These are phyloP conservation scores for Pythium monospermum DNA, from an alignment of 352 stramenopile species.

Conservation along the genomic window DNA sequence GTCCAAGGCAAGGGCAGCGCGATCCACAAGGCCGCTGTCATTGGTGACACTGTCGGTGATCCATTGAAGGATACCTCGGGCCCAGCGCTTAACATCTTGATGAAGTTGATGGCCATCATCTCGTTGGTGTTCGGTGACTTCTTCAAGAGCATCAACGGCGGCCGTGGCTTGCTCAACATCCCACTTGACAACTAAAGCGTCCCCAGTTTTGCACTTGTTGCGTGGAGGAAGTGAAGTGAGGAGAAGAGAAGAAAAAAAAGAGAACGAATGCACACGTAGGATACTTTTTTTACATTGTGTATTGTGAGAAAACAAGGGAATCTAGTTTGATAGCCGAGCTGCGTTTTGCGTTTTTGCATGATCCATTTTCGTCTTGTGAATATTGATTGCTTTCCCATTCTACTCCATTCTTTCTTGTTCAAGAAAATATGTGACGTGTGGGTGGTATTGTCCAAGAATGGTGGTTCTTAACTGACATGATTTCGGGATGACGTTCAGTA, in stretches of 20 bases:
- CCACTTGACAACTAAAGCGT: conserved; percentile 29
- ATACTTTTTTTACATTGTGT: background rate
- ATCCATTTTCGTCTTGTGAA: too few species aligned
- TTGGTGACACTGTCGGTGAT: conserved; percentile 96
- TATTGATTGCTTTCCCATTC: too few species aligned
- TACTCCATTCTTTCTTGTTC: too few species aligned
- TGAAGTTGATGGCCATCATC: conserved; percentile 96
- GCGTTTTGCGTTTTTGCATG: too few species aligned
- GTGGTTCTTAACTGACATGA: background rate
- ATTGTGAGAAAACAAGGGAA: background rate
- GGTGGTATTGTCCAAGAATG: background rate
- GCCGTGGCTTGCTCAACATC: conserved; percentile 92
- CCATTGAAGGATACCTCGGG: conserved; percentile 97
- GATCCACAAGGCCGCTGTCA: conserved; percentile 96
- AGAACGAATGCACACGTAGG: conserved; percentile 4
- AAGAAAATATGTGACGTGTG: too few species aligned
- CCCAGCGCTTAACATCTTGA: conserved; percentile 96
- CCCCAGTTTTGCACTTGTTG: conserved; percentile 12
- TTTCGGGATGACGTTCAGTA: background rate
- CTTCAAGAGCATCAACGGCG: conserved; percentile 96
- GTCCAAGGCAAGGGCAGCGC: conserved; percentile 94
- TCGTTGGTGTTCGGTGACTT: conserved; percentile 91
- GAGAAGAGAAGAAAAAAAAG: background rate
- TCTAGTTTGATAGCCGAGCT: conserved; percentile 1
- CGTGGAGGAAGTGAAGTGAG: too few species aligned